Evolutionary conservation across 2,329 filamentous ascomycete genomes (phyloP), one percentile per base, ranked within the genome.

Genomic region (Cladophialophora carrionii): DNA sequence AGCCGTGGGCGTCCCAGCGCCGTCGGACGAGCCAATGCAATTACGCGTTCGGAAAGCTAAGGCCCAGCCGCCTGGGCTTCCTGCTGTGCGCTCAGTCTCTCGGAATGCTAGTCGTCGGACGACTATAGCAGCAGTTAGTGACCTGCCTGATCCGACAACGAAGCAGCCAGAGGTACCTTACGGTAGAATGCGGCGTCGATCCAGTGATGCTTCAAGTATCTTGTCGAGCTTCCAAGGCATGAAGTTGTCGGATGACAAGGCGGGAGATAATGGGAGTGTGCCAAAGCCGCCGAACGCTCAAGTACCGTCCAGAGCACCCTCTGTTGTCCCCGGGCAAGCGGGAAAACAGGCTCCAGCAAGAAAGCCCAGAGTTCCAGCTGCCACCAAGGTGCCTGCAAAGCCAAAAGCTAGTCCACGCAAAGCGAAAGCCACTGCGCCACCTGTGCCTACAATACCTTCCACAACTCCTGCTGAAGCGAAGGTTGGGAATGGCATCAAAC

Each of bases 1-100:
- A 14, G 76, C 80, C 9, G 78, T 83, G 32, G 81, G 76, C 17
- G 72, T 76, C n/a, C 74, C 78, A 14, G 70, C 78, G 9, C 76
- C 79, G 2, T 76, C 80, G 12, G 82, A 85, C 12, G 81, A 81
- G 78, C 48, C 84, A 82, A 90, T 89, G 85, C 88, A 91, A 67
- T 80, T 95, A 60, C 86, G 92, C 34, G 87, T 89, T 63, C 86
- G 91, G 66, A 92, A 89, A 74, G 73, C 79, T 10, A 83, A 80
- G 65, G 72, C 75, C 1, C 74, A 76, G 0, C 69, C 72, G 1
- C 79, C 80, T n/a, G 81, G 83, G 9, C 79, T 82, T n/a, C 81
- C 83, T 1, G 82, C 84, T 12, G 83, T 84, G 57, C 82, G 82
- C 43, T 79, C 82, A 22, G 72, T 77, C 4, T 78, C 79, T 62